A percentile compares a stretch with the other conserved stretches of the same genome.
Evolutionary conservation across 2,329 filamentous ascomycete genomes (phyloP).

Genomic region (Colletotrichum eleusines): DNA sequence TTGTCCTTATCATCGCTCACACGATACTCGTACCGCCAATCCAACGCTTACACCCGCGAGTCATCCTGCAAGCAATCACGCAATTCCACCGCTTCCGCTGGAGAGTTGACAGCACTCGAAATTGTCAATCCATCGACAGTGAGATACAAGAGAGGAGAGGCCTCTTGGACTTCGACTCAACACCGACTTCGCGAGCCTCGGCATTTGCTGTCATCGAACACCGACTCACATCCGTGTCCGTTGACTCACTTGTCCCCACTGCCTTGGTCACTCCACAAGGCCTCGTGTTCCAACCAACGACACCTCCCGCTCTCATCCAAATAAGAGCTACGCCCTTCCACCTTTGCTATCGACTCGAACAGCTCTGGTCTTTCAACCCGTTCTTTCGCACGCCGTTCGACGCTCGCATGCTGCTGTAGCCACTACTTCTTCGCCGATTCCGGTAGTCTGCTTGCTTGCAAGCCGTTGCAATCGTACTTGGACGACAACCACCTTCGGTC

Average conservation of each 20-base stretch:
- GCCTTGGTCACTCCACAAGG: conserved; percentile 26
- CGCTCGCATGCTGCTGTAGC: conserved; percentile 42
- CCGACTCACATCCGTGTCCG: conserved; percentile 22
- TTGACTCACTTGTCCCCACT: conserved; percentile 40
- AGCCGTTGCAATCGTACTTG: conserved; percentile 37
- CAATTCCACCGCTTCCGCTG: conserved; percentile 31
- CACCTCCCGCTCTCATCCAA: conserved; percentile 9
- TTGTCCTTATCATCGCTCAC: conserved; percentile 4
- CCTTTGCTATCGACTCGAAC: conserved; percentile 13
- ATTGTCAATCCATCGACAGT: conserved; percentile 36
- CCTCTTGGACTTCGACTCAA: conserved; percentile 20
- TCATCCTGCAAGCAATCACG: conserved; percentile 40
- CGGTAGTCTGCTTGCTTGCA: conserved; percentile 43
- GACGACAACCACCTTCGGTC: conserved; percentile 37
- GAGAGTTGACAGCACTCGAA: conserved; percentile 20
- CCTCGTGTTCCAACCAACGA: conserved; percentile 20
- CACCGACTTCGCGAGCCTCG: conserved; percentile 10
- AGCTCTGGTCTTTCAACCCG: conserved; percentile 21
- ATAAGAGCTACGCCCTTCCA: conserved; percentile 18
- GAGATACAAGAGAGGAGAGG: conserved; percentile 41
- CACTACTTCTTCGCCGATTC: conserved; percentile 37
- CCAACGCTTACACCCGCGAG: conserved; percentile 21
- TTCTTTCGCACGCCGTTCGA: conserved; percentile 1
- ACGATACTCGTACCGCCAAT: conserved; percentile 26
- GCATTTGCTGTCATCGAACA: conserved; percentile 28